These are phyloP conservation scores for Crithidia expoeki DNA, from an alignment of 208 protist genomes.

Conservation along the genomic window DNA sequence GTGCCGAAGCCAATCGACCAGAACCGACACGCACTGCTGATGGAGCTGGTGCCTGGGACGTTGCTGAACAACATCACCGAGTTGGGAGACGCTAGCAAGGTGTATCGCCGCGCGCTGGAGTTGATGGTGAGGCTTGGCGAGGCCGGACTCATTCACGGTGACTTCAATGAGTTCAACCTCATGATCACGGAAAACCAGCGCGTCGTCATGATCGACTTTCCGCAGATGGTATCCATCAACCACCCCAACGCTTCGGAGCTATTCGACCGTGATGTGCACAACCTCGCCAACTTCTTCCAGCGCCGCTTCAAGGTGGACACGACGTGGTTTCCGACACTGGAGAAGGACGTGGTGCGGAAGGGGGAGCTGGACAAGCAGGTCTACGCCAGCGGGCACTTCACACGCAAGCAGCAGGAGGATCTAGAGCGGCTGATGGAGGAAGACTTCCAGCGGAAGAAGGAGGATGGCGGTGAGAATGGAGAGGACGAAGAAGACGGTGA, in stretches of 20 bases:
- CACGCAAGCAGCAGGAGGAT: constrained; percentile 67
- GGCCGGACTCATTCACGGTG: constrained; percentile 98
- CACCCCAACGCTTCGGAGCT: constrained; percentile 95
- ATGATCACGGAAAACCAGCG: constrained; percentile 93
- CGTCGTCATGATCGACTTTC: constrained; percentile 99
- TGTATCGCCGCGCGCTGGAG: constrained; percentile 93
- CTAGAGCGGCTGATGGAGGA: constrained; percentile 74
- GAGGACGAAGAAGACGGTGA: constrained; percentile 41
- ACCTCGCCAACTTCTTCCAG: constrained; percentile 96
- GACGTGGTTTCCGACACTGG: constrained; percentile 69
- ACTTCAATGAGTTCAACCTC: constrained; percentile 99
- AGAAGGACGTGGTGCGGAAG: constrained; percentile 80
- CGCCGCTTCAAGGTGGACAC: constrained; percentile 88
- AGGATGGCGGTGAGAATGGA: constrained; percentile 27
- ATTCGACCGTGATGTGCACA: constrained; percentile 98
- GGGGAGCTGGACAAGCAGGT: constrained; percentile 76
- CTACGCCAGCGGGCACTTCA: constrained; percentile 85
- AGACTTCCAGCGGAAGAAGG: constrained; percentile 26
- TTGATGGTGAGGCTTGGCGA: constrained; percentile 94
- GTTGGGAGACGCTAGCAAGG: constrained; percentile 83
- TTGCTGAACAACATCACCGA: constrained; percentile 93
- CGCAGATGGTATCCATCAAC: constrained; percentile 98
- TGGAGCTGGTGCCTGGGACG: constrained; percentile 94
- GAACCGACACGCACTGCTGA: constrained; percentile 98
- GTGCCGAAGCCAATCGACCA: constrained; percentile 97